A percentile compares a stretch with the other conserved stretches of the same genome.
Evolutionary conservation across 1,139 yeast genomes (phyloP).

Genomic region (Pichia sp.): DNA sequence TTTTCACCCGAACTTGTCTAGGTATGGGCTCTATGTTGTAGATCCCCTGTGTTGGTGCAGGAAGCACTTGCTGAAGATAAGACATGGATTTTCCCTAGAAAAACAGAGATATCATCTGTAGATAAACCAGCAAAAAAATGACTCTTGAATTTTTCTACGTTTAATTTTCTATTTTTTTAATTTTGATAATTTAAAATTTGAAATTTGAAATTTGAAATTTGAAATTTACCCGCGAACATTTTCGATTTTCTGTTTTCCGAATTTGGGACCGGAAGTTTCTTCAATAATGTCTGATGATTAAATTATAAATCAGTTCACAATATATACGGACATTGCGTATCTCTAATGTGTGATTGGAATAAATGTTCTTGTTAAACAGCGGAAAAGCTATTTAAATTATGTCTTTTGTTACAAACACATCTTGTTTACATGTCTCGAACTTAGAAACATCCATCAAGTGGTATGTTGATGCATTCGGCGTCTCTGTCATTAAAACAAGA

Average conservation of each 20-base stretch:
- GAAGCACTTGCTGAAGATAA: not conserved
- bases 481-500: conserved; percentile 51
- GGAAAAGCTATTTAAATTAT: not conserved
- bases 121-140: not conserved
- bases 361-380: not conserved
- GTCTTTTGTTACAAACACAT: conserved; percentile 50
- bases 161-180: too few relatives aligned
- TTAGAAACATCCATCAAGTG: conserved; percentile 67
- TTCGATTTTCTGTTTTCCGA: too few relatives aligned
- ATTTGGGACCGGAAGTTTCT: not conserved
- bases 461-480: conserved; percentile 70
- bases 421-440: conserved; percentile 77
- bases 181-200: too few relatives aligned
- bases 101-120: not conserved
- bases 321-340: too few relatives aligned
- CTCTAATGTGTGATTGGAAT: too few relatives aligned
- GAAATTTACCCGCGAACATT: too few relatives aligned
- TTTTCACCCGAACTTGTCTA: conserved; percentile 1
- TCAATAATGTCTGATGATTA: too few relatives aligned
- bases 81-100: not conserved
- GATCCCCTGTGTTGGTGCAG: not conserved
- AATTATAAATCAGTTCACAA: too few relatives aligned
- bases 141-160: not conserved
- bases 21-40: not conserved
- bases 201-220: too few relatives aligned